phyloP scores from a whole-genome alignment of 306 rosid genomes.

The Ammopiptanthus mongolicus region DNA sequence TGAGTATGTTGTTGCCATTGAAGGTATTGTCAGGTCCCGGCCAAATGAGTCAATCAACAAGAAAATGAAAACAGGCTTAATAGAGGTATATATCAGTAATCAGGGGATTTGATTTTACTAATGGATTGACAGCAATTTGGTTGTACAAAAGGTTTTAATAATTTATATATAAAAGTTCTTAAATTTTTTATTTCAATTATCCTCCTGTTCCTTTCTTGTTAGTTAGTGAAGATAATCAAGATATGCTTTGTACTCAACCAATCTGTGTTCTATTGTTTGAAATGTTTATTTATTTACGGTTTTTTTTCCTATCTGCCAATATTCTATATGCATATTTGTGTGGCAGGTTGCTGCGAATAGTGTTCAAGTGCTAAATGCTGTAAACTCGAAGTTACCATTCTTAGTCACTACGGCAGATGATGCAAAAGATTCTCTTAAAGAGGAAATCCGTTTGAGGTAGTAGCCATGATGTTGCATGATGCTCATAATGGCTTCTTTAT shows the following conservation, averaged over 20 bases:
- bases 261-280: background rate
- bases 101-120: background rate
- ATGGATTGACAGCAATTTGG: background rate
- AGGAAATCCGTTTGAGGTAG: conserved; percentile 90
- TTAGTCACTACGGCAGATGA: conserved; percentile 75
- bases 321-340: conserved; percentile 7
- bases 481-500: background rate
- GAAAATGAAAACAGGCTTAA: conserved; percentile 79
- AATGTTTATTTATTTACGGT: background rate
- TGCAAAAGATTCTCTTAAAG: conserved; percentile 78
- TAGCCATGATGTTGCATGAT: background rate
- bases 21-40: conserved; percentile 73
- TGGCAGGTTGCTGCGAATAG: conserved; percentile 73
- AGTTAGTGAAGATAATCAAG: background rate
- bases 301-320: background rate
- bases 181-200: background rate
- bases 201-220: conserved; percentile 8
- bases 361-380: conserved; percentile 75
- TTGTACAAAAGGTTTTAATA: background rate
- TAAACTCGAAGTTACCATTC: conserved; percentile 76
- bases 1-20: conserved; percentile 87
- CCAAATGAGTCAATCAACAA: conserved; percentile 72
- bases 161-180: background rate
- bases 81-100: conserved; percentile 51
- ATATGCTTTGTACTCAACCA: background rate